Conservation (phyloP, 23 red algal genomes). For the Gracilaria vermiculophylla region DNA sequence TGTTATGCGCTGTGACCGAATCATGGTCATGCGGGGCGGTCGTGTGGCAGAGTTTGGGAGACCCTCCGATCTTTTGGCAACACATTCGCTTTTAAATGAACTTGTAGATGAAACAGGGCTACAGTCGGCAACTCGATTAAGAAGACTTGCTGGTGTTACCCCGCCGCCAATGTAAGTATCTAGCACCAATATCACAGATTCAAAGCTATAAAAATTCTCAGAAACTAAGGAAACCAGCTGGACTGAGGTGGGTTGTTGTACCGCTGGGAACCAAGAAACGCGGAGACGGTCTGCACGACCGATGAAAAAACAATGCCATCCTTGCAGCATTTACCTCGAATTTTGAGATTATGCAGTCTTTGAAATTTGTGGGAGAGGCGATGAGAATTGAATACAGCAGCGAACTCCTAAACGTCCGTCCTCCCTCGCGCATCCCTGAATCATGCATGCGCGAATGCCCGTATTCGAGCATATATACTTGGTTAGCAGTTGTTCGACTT, state of each 20-base stretch:
- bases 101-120: slow-evolving; percentile 45
- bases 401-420: background rate
- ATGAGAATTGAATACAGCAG: slow-evolving; percentile 25
- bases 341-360: no score
- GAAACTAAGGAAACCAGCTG: no score
- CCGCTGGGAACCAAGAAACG: no score
- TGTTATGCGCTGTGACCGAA: slow-evolving; percentile 68
- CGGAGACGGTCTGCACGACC: no score
- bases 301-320: no score
- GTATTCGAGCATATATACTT: slow-evolving; percentile 15
- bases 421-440: background rate
- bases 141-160: slow-evolving; percentile 20
- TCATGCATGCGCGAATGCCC: slow-evolving; percentile 15
- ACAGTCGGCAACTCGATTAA: slow-evolving; percentile 36
- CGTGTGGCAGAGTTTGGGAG: slow-evolving; percentile 67
- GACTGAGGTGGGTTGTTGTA: no score
- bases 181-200: no score
- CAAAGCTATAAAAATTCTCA: no score
- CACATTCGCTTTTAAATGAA: background rate
- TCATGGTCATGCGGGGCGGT: slow-evolving; percentile 80
- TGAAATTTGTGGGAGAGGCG: background rate
- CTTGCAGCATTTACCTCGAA: no score
- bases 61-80: slow-evolving; percentile 53
- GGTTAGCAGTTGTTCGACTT: slow-evolving; percentile 1
- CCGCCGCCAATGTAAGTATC: background rate